Evolutionary conservation across 1,139 yeast species (phyloP).

Genomic region (Pneumocystis wakefieldiae): DNA sequence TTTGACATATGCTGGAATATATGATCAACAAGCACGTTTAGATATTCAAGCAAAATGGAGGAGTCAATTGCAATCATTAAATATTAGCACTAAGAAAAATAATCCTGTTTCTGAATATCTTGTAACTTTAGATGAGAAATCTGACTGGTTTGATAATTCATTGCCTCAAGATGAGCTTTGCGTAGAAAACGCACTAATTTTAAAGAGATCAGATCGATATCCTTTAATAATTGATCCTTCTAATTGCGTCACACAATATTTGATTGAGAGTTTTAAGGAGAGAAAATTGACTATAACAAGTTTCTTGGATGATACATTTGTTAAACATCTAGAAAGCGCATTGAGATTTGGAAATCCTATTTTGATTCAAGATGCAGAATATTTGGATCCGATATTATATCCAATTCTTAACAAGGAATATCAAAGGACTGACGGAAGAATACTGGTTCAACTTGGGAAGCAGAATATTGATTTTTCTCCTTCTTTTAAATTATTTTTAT

Average conservation of each 20-base stretch:
- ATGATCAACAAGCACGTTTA: slow-evolving; percentile 40
- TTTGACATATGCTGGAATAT: slow-evolving; percentile 45
- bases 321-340: slow-evolving; percentile 62
- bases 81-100: slow-evolving; percentile 32
- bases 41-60: slow-evolving; percentile 32
- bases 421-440: slow-evolving; percentile 55
- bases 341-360: slow-evolving; percentile 68
- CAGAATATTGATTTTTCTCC: slow-evolving; percentile 54
- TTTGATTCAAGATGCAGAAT: slow-evolving; percentile 64
- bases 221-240: slow-evolving; percentile 69
- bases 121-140: slow-evolving; percentile 29
- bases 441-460: slow-evolving; percentile 44
- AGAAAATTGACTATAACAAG: slow-evolving; percentile 44
- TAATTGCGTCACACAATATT: slow-evolving; percentile 31
- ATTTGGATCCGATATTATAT: slow-evolving; percentile 57
- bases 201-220: slow-evolving; percentile 29
- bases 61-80: slow-evolving; percentile 25
- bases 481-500: slow-evolving; percentile 44
- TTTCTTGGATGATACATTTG: slow-evolving; percentile 55
- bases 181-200: slow-evolving; percentile 47
- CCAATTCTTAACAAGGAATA: slow-evolving; percentile 49
- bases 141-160: slow-evolving; percentile 40
- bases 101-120: slow-evolving; percentile 27
- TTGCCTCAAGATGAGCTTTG: slow-evolving; percentile 44
- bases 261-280: slow-evolving; percentile 23